Evolutionary conservation across 768 basidiomycete genomes (phyloP).

Genomic region (Collybia mongolica): DNA sequence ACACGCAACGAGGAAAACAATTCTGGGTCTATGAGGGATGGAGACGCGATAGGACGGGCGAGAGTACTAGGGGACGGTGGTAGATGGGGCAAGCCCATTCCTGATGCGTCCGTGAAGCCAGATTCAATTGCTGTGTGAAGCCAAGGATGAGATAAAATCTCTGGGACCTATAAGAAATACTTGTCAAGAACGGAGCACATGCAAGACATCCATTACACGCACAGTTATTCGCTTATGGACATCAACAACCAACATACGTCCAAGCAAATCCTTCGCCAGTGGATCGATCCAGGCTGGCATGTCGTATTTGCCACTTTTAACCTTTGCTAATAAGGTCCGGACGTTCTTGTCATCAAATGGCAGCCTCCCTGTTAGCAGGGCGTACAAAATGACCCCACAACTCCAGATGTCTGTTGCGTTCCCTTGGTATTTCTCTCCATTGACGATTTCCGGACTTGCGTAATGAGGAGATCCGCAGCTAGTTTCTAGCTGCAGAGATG

Average conservation of each 20-base stretch:
- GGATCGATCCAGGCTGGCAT: constrained; percentile 81
- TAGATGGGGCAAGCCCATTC: constrained; percentile 28
- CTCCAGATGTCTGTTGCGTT: constrained; percentile 96
- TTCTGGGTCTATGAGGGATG: constrained; percentile 71
- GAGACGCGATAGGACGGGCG: constrained; percentile 66
- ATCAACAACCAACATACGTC: constrained; percentile 87
- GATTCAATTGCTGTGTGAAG: constrained; percentile 33
- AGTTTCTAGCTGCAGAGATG: constrained; percentile 83
- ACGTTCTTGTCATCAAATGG: constrained; percentile 95
- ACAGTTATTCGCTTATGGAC: constrained; percentile 80
- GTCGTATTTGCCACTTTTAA: constrained; percentile 82
- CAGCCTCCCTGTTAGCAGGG: constrained; percentile 84
- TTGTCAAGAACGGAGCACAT: neutral
- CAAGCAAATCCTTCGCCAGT: constrained; percentile 81
- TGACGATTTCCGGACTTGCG: constrained; percentile 94
- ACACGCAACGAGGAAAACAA: constrained; percentile 76
- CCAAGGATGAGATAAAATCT: constrained; percentile 88
- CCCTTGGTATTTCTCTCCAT: constrained; percentile 85
- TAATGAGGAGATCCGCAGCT: constrained; percentile 98
- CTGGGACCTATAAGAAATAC: constrained; percentile 61
- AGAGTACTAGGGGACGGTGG: constrained; percentile 69
- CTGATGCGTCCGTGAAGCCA: constrained; percentile 10
- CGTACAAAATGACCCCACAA: constrained; percentile 91
- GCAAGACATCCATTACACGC: constrained; percentile 21
- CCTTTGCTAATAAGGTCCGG: constrained; percentile 73